Percentiles rank a stretch among this genome's conserved stretches.
Conservation (phyloP, 2,329 filamentous ascomycete genomes). For the Zymoseptoria passerinii region DNA sequence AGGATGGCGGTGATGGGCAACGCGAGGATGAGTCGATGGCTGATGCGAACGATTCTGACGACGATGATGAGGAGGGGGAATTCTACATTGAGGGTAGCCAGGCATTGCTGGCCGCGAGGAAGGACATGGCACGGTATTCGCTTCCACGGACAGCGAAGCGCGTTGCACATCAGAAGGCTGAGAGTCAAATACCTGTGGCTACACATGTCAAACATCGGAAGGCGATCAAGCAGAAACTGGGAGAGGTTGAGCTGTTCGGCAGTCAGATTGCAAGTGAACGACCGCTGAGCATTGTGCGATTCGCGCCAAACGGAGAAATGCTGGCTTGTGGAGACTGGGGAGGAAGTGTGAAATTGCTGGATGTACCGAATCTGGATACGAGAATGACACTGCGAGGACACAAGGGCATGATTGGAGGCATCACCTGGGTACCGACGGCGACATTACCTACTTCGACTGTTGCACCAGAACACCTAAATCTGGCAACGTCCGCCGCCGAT, state of each 20-base stretch:
- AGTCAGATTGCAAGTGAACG: slow-evolving; percentile 88
- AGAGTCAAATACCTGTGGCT: slow-evolving; percentile 73
- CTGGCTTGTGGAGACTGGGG: slow-evolving; percentile 91
- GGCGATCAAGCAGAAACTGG: slow-evolving; percentile 71
- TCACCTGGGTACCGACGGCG: slow-evolving; percentile 81
- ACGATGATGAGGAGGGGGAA: slow-evolving; percentile 75
- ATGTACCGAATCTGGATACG: slow-evolving; percentile 72
- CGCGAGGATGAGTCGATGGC: slow-evolving; percentile 45
- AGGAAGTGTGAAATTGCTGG: slow-evolving; percentile 77
- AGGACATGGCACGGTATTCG: slow-evolving; percentile 73
- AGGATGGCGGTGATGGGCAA: slow-evolving; percentile 49
- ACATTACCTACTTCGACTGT: slow-evolving; percentile 64
- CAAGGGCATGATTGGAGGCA: slow-evolving; percentile 77
- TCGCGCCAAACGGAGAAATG: slow-evolving; percentile 74
- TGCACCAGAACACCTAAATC: slow-evolving; percentile 62
- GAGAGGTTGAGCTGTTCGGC: slow-evolving; percentile 81
- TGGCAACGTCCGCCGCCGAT: slow-evolving; percentile 85
- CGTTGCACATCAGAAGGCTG: slow-evolving; percentile 66
- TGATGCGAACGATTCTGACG: slow-evolving; percentile 51
- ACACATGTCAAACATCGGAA: slow-evolving; percentile 92
- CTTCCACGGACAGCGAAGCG: slow-evolving; percentile 72
- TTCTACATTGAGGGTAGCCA: slow-evolving; percentile 83
- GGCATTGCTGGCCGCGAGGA: slow-evolving; percentile 65
- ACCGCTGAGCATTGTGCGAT: slow-evolving; percentile 83
- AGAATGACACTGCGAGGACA: slow-evolving; percentile 73